These are phyloP conservation scores for Ramaria sp. DNA, from an alignment of 768 basidiomycete species.

Conservation along the genomic window DNA sequence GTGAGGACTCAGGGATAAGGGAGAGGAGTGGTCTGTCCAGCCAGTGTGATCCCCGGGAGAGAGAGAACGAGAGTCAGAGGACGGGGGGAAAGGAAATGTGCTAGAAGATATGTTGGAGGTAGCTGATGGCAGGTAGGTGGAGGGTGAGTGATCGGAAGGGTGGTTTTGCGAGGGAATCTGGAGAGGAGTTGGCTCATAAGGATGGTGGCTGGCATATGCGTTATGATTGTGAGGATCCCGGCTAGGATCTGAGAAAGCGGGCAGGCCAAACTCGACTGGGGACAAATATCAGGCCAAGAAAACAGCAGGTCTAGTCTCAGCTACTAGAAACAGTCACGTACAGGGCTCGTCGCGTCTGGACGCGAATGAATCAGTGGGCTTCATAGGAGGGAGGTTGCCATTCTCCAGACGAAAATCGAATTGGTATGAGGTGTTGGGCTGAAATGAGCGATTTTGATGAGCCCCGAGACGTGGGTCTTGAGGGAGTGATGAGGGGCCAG, in stretches of 20 bases:
- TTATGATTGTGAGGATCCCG: neutral
- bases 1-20: neutral
- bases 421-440: neutral
- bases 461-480: neutral
- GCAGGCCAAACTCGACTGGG: neutral
- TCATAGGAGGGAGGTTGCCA: neutral
- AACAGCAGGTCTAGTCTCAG: neutral
- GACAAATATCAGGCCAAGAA: neutral
- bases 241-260: neutral
- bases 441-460: slow-evolving; percentile 3
- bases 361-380: neutral
- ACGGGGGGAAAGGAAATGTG: neutral
- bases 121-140: neutral
- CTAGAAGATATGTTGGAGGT: neutral
- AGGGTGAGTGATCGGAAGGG: neutral
- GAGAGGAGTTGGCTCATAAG: neutral
- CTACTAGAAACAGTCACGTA: neutral
- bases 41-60: neutral
- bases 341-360: neutral
- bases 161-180: neutral
- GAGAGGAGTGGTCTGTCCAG: slow-evolving; percentile 5
- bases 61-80: neutral
- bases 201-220: neutral
- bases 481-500: neutral
- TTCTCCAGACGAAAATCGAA: slow-evolving; percentile 5